Percentiles rank a stretch among this genome's conserved stretches.
phyloP scores from a whole-genome alignment of 2,329 filamentous ascomycete genomes.

The Colletotrichum sidae region DNA sequence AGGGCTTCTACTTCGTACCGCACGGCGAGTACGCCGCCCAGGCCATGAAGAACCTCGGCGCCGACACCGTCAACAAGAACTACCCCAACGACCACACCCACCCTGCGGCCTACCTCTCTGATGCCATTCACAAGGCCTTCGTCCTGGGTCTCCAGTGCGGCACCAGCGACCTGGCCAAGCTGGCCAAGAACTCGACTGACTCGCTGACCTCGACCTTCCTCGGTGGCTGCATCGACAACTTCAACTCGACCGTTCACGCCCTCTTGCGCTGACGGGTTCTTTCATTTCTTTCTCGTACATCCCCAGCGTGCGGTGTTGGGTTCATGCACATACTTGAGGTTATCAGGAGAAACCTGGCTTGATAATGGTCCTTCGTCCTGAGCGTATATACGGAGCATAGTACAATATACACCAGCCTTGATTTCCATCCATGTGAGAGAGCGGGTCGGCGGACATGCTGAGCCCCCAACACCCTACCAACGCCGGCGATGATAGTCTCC shows the following conservation, averaged over 20 bases:
- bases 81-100: constrained; percentile 74
- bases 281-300: neutral
- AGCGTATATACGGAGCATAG: constrained; percentile 11
- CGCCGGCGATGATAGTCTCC: no score
- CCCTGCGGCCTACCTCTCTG: constrained; percentile 66
- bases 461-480: no score
- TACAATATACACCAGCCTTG: neutral
- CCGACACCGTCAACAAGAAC: constrained; percentile 59
- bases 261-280: constrained; percentile 27
- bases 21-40: constrained; percentile 70
- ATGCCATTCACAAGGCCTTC: constrained; percentile 67
- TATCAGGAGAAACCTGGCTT: neutral
- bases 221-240: constrained; percentile 43
- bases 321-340: constrained; percentile 26
- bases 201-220: constrained; percentile 45
- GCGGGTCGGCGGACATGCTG: no score
- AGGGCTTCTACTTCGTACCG: constrained; percentile 66
- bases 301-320: neutral
- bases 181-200: constrained; percentile 46
- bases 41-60: constrained; percentile 63
- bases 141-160: constrained; percentile 65
- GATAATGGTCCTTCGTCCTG: neutral
- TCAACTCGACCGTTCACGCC: constrained; percentile 35
- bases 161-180: constrained; percentile 53
- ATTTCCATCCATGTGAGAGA: neutral